Base-by-base conservation (phyloP, 78 protist species). In the Mastigamoeba balamuthi region DNA sequence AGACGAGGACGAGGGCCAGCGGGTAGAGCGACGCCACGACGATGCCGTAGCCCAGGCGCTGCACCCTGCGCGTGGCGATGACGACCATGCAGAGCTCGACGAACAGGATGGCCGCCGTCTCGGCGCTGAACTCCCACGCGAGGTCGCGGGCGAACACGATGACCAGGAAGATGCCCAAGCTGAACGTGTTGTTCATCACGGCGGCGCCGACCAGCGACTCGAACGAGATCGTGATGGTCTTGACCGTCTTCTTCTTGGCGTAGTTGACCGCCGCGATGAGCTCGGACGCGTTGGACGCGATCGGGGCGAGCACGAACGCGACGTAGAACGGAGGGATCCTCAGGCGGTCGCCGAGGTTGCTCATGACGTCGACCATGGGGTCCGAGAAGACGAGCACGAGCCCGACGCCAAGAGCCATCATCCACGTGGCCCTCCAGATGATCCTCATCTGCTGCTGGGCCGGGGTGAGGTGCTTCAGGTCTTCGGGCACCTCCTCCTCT, bases 301-400 rank as follows among this genome's bases (percentile, higher is more conserved):
- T 65, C 69, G 95, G 95, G 4, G 95, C 80, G 36, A 91, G 29
- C 2, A 91, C 23, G 67, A 91, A 91, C 23, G 90, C 64, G 40
- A 91, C 63, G 71, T 72, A 91, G 66, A 89, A 91, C n/a, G 85
- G 69, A 1, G 81, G 64, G 8, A 91, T 43, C 37, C 76, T 58
- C 5, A 74, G 65, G 30, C 71, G 72, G 48, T 28, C 68, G 40
- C 89, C 93, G 0, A 91, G 35, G 17, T 69, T 43, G 25, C 52
- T 7, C 40, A 92, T 42, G n/a, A 88, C 86, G 43, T 69, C 93
- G 7, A 88, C 92, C 93, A 92, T 89, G 25, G 95, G 94, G 64
- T 92, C 95, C 5, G 89, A 75, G 80, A 92, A 92, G 23, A 90
- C 25, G 1, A 85, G 43, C 9, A 90, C 91, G 42, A 90, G 43